These are phyloP conservation scores for Rhizoclosmatium sp. DNA, from an alignment of 192 early-diverging fungal genomes.

Conservation along the genomic window DNA sequence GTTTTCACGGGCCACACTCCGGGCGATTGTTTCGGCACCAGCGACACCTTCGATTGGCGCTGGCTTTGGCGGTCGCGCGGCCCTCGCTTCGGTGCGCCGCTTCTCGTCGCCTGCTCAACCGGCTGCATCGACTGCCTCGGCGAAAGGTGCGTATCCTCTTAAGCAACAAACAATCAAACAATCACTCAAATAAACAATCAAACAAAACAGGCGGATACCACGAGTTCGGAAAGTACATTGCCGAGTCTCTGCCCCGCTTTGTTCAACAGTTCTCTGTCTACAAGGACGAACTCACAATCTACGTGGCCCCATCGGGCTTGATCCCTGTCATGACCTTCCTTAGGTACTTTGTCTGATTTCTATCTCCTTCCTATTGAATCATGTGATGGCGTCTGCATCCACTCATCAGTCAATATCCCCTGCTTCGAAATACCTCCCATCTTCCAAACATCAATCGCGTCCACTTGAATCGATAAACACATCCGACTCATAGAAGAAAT, in stretches of 20 bases:
- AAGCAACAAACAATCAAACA: too few relatives aligned
- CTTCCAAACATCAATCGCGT: too few relatives aligned
- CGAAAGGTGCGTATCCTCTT: not conserved
- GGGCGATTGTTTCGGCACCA: not conserved
- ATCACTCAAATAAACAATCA: not conserved
- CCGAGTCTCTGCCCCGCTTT: conserved; percentile 88
- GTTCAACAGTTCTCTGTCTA: conserved; percentile 97
- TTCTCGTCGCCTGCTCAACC: not conserved
- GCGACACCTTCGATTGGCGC: not conserved
- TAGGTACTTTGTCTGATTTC: conserved; percentile 11
- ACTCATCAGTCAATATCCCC: too few relatives aligned
- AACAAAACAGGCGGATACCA: conserved; percentile 34
- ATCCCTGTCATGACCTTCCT: conserved; percentile 86
- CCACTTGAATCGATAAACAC: not conserved
- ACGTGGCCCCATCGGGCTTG: conserved; percentile 85
- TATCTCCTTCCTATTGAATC: too few relatives aligned
- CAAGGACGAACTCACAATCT: conserved; percentile 97
- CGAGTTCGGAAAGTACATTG: conserved; percentile 86
- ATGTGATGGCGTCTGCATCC: too few relatives aligned
- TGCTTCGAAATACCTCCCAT: too few relatives aligned
- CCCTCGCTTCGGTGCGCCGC: not conserved
- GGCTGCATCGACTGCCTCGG: not conserved
- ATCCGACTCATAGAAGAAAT: not conserved
- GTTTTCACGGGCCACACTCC: too few relatives aligned
- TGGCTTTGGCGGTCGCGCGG: not conserved